phyloP scores from a whole-genome alignment of 805 yeast species.

The Saccharomycopsis capsularis region DNA sequence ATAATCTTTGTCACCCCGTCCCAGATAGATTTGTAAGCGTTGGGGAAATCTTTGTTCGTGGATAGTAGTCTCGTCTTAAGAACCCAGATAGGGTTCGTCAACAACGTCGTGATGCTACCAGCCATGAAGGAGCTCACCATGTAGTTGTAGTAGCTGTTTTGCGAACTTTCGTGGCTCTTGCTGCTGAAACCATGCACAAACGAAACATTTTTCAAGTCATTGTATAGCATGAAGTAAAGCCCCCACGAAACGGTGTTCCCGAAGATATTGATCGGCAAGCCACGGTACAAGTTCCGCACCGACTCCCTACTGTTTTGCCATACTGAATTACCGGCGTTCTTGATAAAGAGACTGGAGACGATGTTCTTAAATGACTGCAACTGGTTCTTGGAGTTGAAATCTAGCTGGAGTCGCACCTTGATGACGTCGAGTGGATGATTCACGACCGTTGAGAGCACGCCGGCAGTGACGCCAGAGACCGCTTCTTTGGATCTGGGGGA shows the following conservation, averaged over 20 bases:
- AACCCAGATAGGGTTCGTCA: slow-evolving; percentile 96
- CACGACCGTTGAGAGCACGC: slow-evolving; percentile 66
- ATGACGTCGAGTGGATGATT: slow-evolving; percentile 88
- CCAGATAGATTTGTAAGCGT: slow-evolving; percentile 50
- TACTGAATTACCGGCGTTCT: slow-evolving; percentile 13
- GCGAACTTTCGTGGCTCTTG: not conserved
- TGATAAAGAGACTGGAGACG: slow-evolving; percentile 23
- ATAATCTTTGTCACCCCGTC: slow-evolving; percentile 49
- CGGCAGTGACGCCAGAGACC: slow-evolving; percentile 72
- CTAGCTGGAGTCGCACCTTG: slow-evolving; percentile 76
- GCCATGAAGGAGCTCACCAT: slow-evolving; percentile 56
- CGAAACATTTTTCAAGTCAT: slow-evolving; percentile 43
- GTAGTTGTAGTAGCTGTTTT: slow-evolving; percentile 32
- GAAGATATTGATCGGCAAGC: slow-evolving; percentile 67
- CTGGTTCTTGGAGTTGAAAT: slow-evolving; percentile 25
- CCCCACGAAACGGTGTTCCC: slow-evolving; percentile 92
- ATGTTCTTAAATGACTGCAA: slow-evolving; percentile 26
- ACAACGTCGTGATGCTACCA: slow-evolving; percentile 64
- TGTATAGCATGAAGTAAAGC: slow-evolving; percentile 72
- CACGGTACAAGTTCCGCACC: slow-evolving; percentile 50
- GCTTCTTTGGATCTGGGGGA: slow-evolving; percentile 37
- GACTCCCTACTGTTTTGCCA: slow-evolving; percentile 11
- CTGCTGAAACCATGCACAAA: not conserved
- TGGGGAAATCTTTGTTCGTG: slow-evolving; percentile 32
- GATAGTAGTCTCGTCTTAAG: slow-evolving; percentile 83